phyloP scores from a whole-genome alignment of 345 rosid genomes.

The Populus nigra region DNA sequence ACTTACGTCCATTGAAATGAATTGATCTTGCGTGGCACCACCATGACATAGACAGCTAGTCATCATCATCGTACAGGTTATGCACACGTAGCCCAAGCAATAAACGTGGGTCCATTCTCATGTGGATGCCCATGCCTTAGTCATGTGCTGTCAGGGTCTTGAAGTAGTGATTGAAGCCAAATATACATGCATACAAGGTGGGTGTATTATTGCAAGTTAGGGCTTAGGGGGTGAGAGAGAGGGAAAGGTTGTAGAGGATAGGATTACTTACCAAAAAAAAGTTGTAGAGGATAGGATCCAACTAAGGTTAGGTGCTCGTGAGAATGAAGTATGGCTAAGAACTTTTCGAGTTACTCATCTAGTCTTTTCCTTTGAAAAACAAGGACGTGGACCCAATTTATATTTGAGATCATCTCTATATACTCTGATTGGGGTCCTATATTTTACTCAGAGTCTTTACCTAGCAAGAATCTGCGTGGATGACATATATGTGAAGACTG shows the following conservation, averaged over 20 bases:
- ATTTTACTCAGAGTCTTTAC: not conserved
- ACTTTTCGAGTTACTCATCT: not conserved
- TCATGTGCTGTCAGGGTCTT: slow-evolving; percentile 29
- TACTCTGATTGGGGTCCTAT: not conserved
- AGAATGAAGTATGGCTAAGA: slow-evolving; percentile 13
- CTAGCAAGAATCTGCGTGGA: slow-evolving; percentile 8
- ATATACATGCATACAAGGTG: not conserved
- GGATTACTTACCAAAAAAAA: too few relatives aligned
- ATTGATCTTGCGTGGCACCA: not conserved
- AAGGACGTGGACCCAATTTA: not conserved
- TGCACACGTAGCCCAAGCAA: slow-evolving; percentile 13
- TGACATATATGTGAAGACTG: not conserved
- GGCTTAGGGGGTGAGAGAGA: not conserved
- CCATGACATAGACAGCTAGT: slow-evolving; percentile 4
- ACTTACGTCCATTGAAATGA: not conserved
- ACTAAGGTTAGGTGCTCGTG: slow-evolving; percentile 27
- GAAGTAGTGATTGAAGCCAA: slow-evolving; percentile 19
- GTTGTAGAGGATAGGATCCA: slow-evolving; percentile 32
- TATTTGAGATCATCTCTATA: not conserved
- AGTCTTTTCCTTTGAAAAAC: not conserved
- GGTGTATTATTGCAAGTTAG: slow-evolving; percentile 21
- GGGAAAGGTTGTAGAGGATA: slow-evolving; percentile 22
- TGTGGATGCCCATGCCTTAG: slow-evolving; percentile 34
- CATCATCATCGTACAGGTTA: not conserved
- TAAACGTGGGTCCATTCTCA: slow-evolving; percentile 22